A percentile compares a stretch with the other conserved stretches of the same genome.
Evolutionary conservation across 257 asterid species (phyloP).

Genomic region (Fraxinus excelsior): DNA sequence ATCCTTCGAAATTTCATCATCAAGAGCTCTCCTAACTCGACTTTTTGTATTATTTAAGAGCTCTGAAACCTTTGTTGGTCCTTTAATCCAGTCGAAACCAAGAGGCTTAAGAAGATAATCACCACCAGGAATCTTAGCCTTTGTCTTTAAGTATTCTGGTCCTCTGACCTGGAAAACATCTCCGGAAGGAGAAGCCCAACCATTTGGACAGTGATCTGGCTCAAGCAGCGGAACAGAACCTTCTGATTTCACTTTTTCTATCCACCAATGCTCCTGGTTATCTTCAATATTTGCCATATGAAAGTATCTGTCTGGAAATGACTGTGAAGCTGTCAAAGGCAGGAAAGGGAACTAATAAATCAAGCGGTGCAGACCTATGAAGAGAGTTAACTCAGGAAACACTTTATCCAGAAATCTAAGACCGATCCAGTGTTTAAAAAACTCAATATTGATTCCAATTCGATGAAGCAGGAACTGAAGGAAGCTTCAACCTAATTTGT

Average conservation of each 20-base stretch:
- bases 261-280: conserved; percentile 54
- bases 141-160: conserved; percentile 61
- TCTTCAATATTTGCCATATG: conserved; percentile 51
- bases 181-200: conserved; percentile 90
- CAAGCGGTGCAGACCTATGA: neutral
- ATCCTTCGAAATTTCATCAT: conserved; percentile 44
- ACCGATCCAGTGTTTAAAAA: neutral
- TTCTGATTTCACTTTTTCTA: conserved; percentile 66
- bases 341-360: neutral
- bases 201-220: conserved; percentile 57
- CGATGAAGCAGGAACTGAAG: neutral
- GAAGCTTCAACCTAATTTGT: neutral
- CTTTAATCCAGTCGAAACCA: conserved; percentile 90
- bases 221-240: conserved; percentile 72
- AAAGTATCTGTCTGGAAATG: conserved; percentile 22
- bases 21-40: conserved; percentile 64
- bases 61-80: conserved; percentile 61
- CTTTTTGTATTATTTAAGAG: conserved; percentile 52
- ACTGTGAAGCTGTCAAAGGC: conserved; percentile 10
- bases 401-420: neutral
- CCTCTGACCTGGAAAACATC: conserved; percentile 77
- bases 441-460: neutral
- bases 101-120: conserved; percentile 75
- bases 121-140: conserved; percentile 64
- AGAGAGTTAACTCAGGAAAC: neutral